phyloP scores from a whole-genome alignment of 139 green algal genomes.

The Coelastrella sp. region DNA sequence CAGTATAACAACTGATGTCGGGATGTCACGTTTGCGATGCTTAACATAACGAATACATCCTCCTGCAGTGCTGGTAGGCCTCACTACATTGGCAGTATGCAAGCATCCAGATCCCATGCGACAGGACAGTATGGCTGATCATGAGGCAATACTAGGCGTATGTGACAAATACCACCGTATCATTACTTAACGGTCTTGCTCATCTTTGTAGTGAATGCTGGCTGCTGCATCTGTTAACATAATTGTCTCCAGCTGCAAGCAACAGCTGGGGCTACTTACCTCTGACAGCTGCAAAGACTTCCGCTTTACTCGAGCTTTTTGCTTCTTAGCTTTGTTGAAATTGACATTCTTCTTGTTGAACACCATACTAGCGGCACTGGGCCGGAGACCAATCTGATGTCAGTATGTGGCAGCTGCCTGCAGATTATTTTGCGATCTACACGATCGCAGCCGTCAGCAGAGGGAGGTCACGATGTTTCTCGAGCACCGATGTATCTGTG shows the following conservation, averaged over 20 bases:
- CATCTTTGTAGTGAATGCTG: neutral
- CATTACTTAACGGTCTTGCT: neutral
- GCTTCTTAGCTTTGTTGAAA: constrained; percentile 32
- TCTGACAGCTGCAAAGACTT: constrained; percentile 41
- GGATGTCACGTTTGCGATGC: neutral
- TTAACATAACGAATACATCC: neutral
- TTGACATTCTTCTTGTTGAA: constrained; percentile 16
- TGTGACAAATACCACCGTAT: no score
- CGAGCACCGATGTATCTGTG: no score
- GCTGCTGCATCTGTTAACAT: neutral
- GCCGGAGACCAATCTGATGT: no score
- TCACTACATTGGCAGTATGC: neutral
- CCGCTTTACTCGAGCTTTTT: constrained; percentile 49
- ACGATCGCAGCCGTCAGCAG: no score
- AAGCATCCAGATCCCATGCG: neutral
- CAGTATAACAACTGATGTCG: neutral
- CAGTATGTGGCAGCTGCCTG: no score
- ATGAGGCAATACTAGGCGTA: neutral
- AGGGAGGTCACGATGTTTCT: no score
- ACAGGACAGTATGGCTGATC: neutral
- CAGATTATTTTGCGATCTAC: no score
- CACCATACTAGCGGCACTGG: neutral
- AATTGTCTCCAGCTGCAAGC: neutral
- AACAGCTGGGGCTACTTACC: neutral
- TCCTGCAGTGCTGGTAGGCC: neutral